Percentiles rank a stretch among this genome's conserved stretches.
Evolutionary conservation across 148 eudicot genomes (phyloP).

Genomic region (Fagopyrum homotropicum): DNA sequence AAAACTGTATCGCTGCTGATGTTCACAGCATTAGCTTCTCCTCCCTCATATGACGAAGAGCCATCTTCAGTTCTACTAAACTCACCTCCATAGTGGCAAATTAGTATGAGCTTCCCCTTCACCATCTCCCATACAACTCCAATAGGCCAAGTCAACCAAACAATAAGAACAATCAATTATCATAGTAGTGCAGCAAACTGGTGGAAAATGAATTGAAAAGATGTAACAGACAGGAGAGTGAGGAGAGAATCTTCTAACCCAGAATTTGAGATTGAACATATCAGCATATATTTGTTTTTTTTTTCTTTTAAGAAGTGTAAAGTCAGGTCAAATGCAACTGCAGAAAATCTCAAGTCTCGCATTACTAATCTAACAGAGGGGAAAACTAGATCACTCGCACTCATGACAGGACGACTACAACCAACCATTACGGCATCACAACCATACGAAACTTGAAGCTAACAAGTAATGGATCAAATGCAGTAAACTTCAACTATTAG

Average conservation of each 20-base stretch:
- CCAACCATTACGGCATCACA: neutral
- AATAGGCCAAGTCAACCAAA: slow-evolving; percentile 7
- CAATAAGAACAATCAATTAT: neutral
- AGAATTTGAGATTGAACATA: neutral
- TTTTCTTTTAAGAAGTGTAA: neutral
- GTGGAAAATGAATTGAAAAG: neutral
- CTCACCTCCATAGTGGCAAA: slow-evolving; percentile 14
- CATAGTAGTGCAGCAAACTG: neutral
- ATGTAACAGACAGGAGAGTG: neutral
- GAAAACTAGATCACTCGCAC: neutral
- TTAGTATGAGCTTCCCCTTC: slow-evolving; percentile 16
- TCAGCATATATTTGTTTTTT: neutral
- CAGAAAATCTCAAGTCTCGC: slow-evolving; percentile 1
- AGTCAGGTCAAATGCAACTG: neutral
- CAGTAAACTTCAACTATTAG: neutral
- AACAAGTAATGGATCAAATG: neutral
- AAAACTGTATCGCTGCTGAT: slow-evolving; percentile 3
- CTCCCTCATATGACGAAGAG: slow-evolving; percentile 10
- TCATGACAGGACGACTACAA: neutral
- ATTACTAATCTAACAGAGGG: neutral
- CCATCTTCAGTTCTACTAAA: slow-evolving; percentile 7
- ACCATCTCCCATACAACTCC: slow-evolving; percentile 5
- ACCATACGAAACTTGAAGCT: neutral
- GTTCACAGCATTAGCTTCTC: slow-evolving; percentile 15
- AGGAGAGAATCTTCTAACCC: neutral